phyloP scores from a whole-genome alignment of 1,139 yeast genomes.

The Zygosaccharomyces pseudobailii region DNA sequence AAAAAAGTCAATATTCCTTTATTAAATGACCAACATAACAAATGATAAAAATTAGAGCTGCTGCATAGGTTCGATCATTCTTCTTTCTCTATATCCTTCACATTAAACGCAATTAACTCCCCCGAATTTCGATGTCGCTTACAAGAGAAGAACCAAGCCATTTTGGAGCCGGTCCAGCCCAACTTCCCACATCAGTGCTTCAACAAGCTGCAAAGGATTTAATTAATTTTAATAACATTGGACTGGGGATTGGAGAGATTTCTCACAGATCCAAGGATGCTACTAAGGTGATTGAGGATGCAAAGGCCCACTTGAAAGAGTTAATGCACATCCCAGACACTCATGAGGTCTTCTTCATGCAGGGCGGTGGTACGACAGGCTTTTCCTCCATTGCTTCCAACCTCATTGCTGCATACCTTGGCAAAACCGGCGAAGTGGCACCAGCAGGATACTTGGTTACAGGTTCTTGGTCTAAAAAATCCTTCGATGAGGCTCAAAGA shows the following conservation, averaged over 20 bases:
- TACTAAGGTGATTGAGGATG: constrained; percentile 63
- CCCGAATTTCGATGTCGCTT: constrained; percentile 29
- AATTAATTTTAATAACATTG: constrained; percentile 59
- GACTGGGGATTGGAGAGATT: constrained; percentile 90
- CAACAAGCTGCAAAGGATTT: constrained; percentile 85
- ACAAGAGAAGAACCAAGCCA: constrained; percentile 73
- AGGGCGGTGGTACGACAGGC: constrained; percentile 97
- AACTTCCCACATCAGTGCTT: constrained; percentile 74
- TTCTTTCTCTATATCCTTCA: not conserved
- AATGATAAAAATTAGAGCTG: not conserved
- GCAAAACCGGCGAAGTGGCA: constrained; percentile 63
- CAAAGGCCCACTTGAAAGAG: constrained; percentile 61
- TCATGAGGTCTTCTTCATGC: constrained; percentile 89
- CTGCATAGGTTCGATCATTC: not conserved
- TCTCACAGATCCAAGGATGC: constrained; percentile 92
- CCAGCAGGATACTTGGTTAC: constrained; percentile 85
- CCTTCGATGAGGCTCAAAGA: constrained; percentile 79
- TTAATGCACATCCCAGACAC: constrained; percentile 78
- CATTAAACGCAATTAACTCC: not conserved
- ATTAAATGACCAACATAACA: too few relatives aligned
- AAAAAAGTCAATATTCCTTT: not conserved
- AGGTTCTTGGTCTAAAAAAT: constrained; percentile 89
- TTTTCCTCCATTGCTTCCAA: constrained; percentile 85
- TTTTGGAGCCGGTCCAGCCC: constrained; percentile 98
- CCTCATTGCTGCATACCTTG: constrained; percentile 67